Evolutionary conservation across 306 rosid species (phyloP).

Genomic region (Trifolium fragiferum): DNA sequence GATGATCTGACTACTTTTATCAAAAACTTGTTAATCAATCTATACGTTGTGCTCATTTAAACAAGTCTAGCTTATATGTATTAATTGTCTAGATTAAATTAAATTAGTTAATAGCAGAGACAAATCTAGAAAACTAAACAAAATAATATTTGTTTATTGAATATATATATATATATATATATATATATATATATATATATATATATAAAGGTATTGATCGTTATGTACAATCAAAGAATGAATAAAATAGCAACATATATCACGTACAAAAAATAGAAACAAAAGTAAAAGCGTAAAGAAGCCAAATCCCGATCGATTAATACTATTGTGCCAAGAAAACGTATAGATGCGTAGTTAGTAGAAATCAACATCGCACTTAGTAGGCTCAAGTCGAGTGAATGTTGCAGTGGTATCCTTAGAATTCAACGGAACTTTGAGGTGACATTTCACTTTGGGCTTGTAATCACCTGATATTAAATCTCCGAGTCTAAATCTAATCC

Average conservation of each 20-base stretch:
- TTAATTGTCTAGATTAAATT: background rate
- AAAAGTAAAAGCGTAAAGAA: background rate
- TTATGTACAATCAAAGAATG: background rate
- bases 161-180: no score
- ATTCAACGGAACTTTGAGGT: slow-evolving; percentile 53
- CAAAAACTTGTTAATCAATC: no score
- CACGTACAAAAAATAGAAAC: background rate
- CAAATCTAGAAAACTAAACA: background rate
- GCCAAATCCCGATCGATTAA: background rate
- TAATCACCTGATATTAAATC: slow-evolving; percentile 28
- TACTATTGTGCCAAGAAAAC: background rate
- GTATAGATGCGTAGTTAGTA: background rate
- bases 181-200: no score
- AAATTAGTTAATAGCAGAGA: no score
- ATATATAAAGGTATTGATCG: background rate
- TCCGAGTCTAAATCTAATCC: slow-evolving; percentile 59
- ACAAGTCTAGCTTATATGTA: no score
- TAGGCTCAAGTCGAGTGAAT: slow-evolving; percentile 29
- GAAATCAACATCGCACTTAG: slow-evolving; percentile 54
- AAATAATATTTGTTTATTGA: background rate
- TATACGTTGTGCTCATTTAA: no score
- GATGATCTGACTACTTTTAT: no score
- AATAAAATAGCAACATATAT: background rate
- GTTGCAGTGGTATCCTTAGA: slow-evolving; percentile 32
- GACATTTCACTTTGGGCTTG: slow-evolving; percentile 62